Conservation (phyloP, 495 filamentous ascomycete genomes). For the Penicillium samsonianum region DNA sequence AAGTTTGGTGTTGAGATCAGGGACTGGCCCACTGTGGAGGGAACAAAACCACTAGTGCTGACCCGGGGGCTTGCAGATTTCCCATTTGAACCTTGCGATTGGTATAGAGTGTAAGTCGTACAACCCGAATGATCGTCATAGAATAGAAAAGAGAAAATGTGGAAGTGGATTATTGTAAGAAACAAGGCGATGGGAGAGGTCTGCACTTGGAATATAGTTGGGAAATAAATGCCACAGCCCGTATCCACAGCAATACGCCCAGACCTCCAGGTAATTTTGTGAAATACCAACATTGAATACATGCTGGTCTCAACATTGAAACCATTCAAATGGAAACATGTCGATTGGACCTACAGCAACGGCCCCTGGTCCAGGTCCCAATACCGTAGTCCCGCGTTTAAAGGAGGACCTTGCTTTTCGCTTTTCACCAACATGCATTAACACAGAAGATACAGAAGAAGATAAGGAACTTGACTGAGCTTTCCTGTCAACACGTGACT, state of each 20-base stretch:
- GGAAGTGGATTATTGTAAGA: background rate
- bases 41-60: background rate
- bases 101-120: background rate
- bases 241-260: background rate
- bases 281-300: conserved; percentile 7
- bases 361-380: background rate
- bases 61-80: conserved; percentile 5
- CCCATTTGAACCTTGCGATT: background rate
- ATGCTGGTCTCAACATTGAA: background rate
- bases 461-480: background rate
- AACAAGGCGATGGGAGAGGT: background rate
- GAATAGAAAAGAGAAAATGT: background rate
- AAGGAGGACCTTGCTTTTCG: background rate
- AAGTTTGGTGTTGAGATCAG: background rate
- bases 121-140: background rate
- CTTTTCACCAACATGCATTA: background rate
- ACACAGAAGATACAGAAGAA: background rate
- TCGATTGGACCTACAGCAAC: conserved; percentile 1
- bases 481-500: background rate
- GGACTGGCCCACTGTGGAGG: conserved; percentile 3
- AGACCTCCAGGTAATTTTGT: background rate
- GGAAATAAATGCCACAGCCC: background rate
- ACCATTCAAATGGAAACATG: background rate
- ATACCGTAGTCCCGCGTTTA: background rate
- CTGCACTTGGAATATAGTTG: background rate